Evolutionary conservation across 345 rosid species (phyloP), one percentile per base, ranked within the genome.

Genomic region (Aethionema arabicum): DNA sequence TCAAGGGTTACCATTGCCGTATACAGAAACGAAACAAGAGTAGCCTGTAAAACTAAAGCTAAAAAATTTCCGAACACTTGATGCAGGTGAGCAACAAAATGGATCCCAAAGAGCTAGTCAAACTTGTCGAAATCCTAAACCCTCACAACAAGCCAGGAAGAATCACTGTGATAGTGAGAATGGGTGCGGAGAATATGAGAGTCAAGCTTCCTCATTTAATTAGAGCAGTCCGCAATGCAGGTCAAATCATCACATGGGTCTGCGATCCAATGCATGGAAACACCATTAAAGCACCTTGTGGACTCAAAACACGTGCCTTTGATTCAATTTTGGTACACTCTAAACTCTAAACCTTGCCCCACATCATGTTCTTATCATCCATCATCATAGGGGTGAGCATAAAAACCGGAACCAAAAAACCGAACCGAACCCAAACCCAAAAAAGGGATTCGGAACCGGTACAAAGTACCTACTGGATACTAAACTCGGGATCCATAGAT

Each of bases 211-310:
- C 86, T 0, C 81, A 79, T 45, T 65, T 84, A 57, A 65, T 79
- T 77, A 81, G 84, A 75, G 84, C 86, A 12, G 84, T 77, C 29
- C 77, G 86, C n/a, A 63, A 79, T 47, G 81, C 84, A 37, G 89
- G 86, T 49, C 81, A 81, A 61, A 65, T 81, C 36, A 86, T 84
- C 68, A 79, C 86, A 56, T 84, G 89, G 89, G 86, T 84, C 41
- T 71, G 77, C 29, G 89, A 84, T 77, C 89, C 86, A 4, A 76
- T 84, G 84, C 88, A 83, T 5, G 86, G 88, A 46, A 81, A 83
- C 84, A 83, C 88, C 14, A 83, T 81, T 49, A 73, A 79, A 69
- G 86, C 89, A 45, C 89, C 89, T 2, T 79, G 86, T 21, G 89
- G 89, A 7, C 86, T 77, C 65, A 84, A 76, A 72, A 84, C 89